Percentiles rank a stretch among this genome's conserved stretches.
phyloP scores from a whole-genome alignment of 305 asterid genomes.

The Fraxinus xanthoxyloides region DNA sequence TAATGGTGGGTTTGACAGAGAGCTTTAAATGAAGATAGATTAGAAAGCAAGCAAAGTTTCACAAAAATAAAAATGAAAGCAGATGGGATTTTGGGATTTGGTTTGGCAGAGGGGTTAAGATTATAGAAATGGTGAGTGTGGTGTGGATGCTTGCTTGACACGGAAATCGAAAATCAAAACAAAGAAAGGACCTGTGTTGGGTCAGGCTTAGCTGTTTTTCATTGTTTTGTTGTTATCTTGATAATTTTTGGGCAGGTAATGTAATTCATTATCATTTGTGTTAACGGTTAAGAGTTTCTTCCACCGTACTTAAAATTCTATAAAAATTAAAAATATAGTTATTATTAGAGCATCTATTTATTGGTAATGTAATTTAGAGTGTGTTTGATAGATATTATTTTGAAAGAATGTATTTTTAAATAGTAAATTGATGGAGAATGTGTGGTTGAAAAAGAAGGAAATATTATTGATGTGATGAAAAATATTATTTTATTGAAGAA shows the following conservation, averaged over 20 bases:
- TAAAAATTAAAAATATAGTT: too few species aligned
- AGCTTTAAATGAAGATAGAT: slow-evolving; percentile 24
- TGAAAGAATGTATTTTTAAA: too few species aligned
- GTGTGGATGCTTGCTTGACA: slow-evolving; percentile 88
- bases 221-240: slow-evolving; percentile 7
- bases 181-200: neutral
- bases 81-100: slow-evolving; percentile 6
- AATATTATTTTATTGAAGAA: too few species aligned
- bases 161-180: slow-evolving; percentile 36
- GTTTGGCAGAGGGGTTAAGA: slow-evolving; percentile 44
- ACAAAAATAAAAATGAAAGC: neutral
- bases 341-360: too few species aligned
- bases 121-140: slow-evolving; percentile 34
- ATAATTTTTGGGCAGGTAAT: slow-evolving; percentile 12
- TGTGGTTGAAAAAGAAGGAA: too few species aligned
- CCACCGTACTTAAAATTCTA: too few species aligned
- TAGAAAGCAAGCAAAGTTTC: slow-evolving; percentile 45
- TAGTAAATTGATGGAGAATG: too few species aligned
- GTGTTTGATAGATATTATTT: too few species aligned
- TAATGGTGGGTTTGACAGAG: slow-evolving; percentile 11
- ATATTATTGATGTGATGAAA: too few species aligned
- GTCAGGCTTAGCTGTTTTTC: slow-evolving; percentile 38
- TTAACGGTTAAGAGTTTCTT: too few species aligned
- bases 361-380: too few species aligned
- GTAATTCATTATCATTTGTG: too few species aligned